Evolutionary conservation across 108 stramenopile species (phyloP).

Genomic region (Licmophora abbreviata): DNA sequence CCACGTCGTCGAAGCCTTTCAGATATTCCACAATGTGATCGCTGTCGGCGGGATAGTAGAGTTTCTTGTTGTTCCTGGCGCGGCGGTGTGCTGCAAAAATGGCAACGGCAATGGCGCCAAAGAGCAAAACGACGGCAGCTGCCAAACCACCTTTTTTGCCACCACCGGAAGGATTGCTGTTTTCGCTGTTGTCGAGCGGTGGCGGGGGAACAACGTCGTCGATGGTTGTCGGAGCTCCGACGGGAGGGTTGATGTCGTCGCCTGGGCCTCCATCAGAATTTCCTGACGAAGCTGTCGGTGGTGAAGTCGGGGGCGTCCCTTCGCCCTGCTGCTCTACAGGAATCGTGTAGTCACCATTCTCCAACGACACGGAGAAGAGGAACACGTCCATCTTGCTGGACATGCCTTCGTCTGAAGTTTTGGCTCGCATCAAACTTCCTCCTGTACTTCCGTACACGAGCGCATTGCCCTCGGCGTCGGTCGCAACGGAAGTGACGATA

Average conservation of each 20-base stretch:
- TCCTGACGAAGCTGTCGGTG: background rate
- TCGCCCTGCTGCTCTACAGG: constrained; percentile 6
- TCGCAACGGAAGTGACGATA: constrained; percentile 8
- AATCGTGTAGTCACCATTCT: constrained; percentile 6
- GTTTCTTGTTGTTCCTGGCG: background rate
- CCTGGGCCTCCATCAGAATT: background rate
- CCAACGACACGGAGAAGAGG: constrained; percentile 1
- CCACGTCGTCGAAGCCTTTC: constrained; percentile 39
- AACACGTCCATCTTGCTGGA: constrained; percentile 15
- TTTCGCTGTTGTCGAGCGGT: background rate
- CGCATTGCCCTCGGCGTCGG: constrained; percentile 33
- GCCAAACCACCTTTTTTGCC: constrained; percentile 2
- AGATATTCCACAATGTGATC: constrained; percentile 23
- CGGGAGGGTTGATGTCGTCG: background rate
- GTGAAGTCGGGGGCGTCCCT: background rate
- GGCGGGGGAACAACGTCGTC: background rate
- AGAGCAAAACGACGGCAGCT: constrained; percentile 1
- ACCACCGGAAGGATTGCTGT: background rate
- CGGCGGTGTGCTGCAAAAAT: background rate
- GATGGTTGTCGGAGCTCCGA: background rate
- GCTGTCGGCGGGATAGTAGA: constrained; percentile 8
- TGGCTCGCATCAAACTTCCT: constrained; percentile 27
- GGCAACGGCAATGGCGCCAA: background rate
- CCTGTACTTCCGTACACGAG: constrained; percentile 36
- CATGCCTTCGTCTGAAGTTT: constrained; percentile 3